Evolutionary conservation across 2,329 filamentous ascomycete species (phyloP), one percentile per base, ranked within the genome.

Genomic region (Myriangium duriaei): DNA sequence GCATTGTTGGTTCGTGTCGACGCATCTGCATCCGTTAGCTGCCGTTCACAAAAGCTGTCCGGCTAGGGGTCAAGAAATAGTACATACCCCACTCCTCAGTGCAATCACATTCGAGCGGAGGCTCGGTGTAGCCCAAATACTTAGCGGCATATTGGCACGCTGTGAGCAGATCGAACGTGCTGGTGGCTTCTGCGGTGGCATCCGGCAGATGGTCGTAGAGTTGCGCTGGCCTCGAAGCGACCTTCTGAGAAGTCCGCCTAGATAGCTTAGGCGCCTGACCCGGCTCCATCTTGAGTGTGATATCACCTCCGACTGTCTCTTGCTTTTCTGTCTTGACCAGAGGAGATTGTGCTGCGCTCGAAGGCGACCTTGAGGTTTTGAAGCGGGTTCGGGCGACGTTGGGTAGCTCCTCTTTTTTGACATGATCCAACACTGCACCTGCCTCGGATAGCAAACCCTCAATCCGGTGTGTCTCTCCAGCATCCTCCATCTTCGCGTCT

Each of bases 91-190:
- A 95, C 64, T 95, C 85, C 62, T 93, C 84, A 49, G 73, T 69
- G 62, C 91, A 98, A 58, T 98, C 91, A 62, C 91, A 98, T 60
- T 95, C 91, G 59, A 96, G 70, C 43, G 83, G 88, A 62, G 87
- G 82, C 53, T 95, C 88, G 16, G 91, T 92, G 47, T 80, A 81
- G 37, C 91, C 91, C 63, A 96, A 77, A 48, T 82, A 76, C 59
- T 92, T 95, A 47, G 86, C 85, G 38, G 83, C 85, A 61, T 98
- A 98, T 21, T 82, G 79, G 59, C 88, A 96, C 49, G 84, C 75
- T 37, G 78, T 66, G 46, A 98, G 86, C 36, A 88, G 68, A 48
- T 84, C 74, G 51, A 98, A 98, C 11, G 75, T 74, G 16, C 69
- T 64, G 49, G 73, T 78, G 3, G 91, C 82, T 49, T 91, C 82